These are phyloP conservation scores for Orbilia oligospora DNA, from an alignment of 2,329 filamentous ascomycete species.

Conservation along the genomic window DNA sequence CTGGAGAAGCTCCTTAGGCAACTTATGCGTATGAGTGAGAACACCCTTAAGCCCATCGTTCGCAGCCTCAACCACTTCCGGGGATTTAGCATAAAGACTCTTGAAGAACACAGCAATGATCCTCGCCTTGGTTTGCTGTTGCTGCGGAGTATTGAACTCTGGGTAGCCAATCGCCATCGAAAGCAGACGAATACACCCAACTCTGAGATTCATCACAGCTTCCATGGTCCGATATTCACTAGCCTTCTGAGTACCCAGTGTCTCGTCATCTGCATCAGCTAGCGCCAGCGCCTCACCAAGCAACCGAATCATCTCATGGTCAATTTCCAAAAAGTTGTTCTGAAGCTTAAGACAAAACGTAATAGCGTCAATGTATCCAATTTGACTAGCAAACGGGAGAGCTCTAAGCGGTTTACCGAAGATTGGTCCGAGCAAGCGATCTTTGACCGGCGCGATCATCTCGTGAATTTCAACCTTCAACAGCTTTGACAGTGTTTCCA, in stretches of 20 bases:
- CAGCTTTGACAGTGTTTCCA: conserved; percentile 84
- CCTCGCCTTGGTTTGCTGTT: conserved; percentile 73
- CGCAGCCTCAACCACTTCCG: conserved; percentile 91
- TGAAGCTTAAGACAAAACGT: conserved; percentile 94
- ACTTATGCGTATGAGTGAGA: conserved; percentile 86
- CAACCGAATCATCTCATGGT: conserved; percentile 89
- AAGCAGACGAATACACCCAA: conserved; percentile 92
- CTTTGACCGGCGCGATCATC: conserved; percentile 88
- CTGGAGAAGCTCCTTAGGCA: conserved; percentile 95
- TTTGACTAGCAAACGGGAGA: conserved; percentile 93
- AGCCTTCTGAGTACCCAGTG: conserved; percentile 85
- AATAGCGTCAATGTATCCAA: conserved; percentile 97
- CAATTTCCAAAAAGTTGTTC: conserved; percentile 89
- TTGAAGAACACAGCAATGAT: conserved; percentile 99
- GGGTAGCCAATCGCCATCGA: conserved; percentile 94
- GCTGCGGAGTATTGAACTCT: conserved; percentile 77
- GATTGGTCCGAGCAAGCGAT: conserved; percentile 88
- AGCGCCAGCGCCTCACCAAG: conserved; percentile 94
- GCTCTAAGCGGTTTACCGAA: conserved; percentile 95
- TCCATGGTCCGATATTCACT: conserved; percentile 96
- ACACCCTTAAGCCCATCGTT: conserved; percentile 91
- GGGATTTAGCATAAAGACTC: conserved; percentile 91
- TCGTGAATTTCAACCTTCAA: conserved; percentile 86
- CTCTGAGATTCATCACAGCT: conserved; percentile 88
- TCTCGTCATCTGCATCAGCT: conserved; percentile 94